Conservation (phyloP, 805 yeast species). For the Maudiozyma bulderi region DNA sequence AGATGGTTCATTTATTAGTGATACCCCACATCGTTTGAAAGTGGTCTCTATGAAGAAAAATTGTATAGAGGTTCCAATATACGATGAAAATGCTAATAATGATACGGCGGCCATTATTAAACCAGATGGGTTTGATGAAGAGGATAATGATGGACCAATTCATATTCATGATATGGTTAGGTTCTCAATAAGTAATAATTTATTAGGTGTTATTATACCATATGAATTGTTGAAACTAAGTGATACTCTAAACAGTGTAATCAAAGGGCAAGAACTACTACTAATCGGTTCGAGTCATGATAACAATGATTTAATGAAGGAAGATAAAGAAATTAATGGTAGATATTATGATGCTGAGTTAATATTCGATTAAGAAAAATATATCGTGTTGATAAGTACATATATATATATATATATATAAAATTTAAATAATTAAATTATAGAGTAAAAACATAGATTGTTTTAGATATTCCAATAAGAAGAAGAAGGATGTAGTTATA, state of each 20-base stretch:
- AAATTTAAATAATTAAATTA: neutral
- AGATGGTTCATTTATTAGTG: slow-evolving; percentile 14
- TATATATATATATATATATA: slow-evolving; percentile 3
- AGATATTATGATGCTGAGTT: slow-evolving; percentile 13
- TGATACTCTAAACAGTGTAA: slow-evolving; percentile 64
- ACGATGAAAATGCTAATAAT: neutral
- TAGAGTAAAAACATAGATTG: neutral
- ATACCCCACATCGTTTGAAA: slow-evolving; percentile 25
- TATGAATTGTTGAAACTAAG: slow-evolving; percentile 59
- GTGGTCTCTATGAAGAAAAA: slow-evolving; percentile 15
- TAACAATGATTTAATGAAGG: slow-evolving; percentile 9
- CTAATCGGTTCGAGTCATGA: slow-evolving; percentile 54
- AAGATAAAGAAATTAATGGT: slow-evolving; percentile 20
- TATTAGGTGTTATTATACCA: slow-evolving; percentile 76
- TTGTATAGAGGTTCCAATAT: neutral
- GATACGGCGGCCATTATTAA: neutral
- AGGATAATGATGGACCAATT: slow-evolving; percentile 2
- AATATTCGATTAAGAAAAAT: slow-evolving; percentile 10
- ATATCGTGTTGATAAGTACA: neutral
- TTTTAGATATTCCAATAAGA: neutral
- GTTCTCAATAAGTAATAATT: slow-evolving; percentile 72
- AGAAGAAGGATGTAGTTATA: neutral
- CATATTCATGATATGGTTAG: slow-evolving; percentile 65
- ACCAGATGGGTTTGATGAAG: neutral
- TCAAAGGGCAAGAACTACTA: slow-evolving; percentile 72